Evolutionary conservation across 768 basidiomycete species (phyloP).

Genomic region (Rubroboletus pulcherrimus): DNA sequence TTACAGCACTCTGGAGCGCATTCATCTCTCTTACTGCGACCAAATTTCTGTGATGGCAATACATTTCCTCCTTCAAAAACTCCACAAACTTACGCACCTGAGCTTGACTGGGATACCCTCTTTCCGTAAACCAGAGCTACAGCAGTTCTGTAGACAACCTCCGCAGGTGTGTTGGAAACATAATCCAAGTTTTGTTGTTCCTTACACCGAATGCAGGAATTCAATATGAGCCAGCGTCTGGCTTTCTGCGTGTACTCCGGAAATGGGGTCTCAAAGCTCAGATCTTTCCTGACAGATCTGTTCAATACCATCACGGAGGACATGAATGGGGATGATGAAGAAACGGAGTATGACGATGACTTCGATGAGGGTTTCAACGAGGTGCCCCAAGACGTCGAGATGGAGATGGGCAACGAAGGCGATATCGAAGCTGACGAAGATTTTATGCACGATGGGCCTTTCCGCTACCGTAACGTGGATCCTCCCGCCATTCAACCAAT

Average conservation of each 20-base stretch:
- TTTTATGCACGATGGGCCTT: constrained; percentile 31
- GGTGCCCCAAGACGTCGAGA: constrained; percentile 29
- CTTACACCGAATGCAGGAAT: constrained; percentile 55
- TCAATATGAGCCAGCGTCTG: constrained; percentile 81
- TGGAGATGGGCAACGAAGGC: constrained; percentile 35
- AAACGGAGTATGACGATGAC: constrained; percentile 59
- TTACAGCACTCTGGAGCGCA: constrained; percentile 84
- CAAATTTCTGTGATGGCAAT: constrained; percentile 90
- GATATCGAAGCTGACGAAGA: constrained; percentile 48
- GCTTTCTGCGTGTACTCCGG: constrained; percentile 98
- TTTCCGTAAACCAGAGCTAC: constrained; percentile 80
- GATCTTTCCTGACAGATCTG: constrained; percentile 71
- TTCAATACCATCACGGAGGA: constrained; percentile 73
- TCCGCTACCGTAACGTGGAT: constrained; percentile 24
- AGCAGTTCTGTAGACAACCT: constrained; percentile 84
- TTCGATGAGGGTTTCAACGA: constrained; percentile 35
- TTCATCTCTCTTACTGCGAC: constrained; percentile 97
- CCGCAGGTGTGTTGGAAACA: constrained; percentile 61
- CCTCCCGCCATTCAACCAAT: constrained; percentile 8
- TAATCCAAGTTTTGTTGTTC: background rate
- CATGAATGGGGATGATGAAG: constrained; percentile 61
- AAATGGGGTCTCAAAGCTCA: constrained; percentile 78
- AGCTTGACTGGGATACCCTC: constrained; percentile 96
- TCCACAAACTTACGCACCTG: constrained; percentile 91
- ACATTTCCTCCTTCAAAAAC: constrained; percentile 81